A percentile compares a stretch with the other conserved stretches of the same genome.
These are phyloP conservation scores for Lachnellula arida DNA, from an alignment of 2,329 filamentous ascomycete genomes.

Conservation along the genomic window DNA sequence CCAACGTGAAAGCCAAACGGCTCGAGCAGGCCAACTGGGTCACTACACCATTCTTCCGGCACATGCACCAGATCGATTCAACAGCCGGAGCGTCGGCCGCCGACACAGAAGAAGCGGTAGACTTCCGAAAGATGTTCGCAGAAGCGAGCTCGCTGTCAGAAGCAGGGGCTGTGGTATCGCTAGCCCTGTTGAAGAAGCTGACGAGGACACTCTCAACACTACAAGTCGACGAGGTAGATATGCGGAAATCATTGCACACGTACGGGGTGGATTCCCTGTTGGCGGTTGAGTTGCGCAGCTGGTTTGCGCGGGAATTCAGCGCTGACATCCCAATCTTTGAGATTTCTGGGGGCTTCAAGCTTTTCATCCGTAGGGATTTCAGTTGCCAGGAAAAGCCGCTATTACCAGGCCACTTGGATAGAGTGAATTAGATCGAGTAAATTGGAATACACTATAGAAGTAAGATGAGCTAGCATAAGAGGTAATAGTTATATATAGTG, in stretches of 20 bases:
- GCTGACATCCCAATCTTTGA: neutral
- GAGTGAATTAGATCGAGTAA: neutral
- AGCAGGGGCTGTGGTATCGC: neutral
- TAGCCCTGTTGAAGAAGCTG: neutral
- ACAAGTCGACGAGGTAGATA: neutral
- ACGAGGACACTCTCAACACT: neutral
- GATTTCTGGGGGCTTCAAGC: neutral
- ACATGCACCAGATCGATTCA: neutral
- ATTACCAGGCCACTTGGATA: neutral
- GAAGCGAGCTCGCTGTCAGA: neutral
- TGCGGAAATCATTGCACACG: neutral
- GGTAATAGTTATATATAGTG: too few relatives aligned
- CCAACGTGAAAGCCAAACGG: neutral
- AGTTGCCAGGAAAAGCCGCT: neutral
- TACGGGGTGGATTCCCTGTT: slow-evolving; percentile 26
- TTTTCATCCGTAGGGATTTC: neutral
- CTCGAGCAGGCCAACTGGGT: neutral
- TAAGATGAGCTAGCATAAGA: too few relatives aligned
- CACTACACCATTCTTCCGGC: neutral
- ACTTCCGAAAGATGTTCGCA: neutral
- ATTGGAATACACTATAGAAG: too few relatives aligned
- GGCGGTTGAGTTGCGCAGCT: slow-evolving; percentile 31
- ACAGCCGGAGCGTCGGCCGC: neutral
- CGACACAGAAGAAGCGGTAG: neutral
- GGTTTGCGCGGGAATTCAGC: slow-evolving; percentile 25